Conservation (phyloP, 2,329 filamentous ascomycete genomes). For the Sphaceloma murrayae region DNA sequence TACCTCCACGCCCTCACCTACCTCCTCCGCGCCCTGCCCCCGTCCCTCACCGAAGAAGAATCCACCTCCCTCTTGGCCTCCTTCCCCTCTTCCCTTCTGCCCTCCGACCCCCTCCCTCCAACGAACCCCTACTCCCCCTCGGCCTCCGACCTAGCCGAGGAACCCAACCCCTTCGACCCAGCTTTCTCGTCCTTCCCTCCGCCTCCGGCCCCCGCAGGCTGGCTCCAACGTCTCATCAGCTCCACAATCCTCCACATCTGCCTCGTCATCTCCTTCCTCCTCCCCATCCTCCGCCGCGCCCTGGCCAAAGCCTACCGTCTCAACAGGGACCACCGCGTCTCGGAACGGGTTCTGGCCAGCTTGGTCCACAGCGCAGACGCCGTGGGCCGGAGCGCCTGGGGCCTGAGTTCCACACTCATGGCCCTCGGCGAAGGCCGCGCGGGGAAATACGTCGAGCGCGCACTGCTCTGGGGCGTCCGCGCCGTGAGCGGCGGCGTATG, state of each 20-base stretch:
- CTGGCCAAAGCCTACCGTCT: conserved; percentile 48
- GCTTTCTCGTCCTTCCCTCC: conserved; percentile 21
- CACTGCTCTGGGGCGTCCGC: conserved; percentile 52
- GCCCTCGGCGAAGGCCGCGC: conserved; percentile 56
- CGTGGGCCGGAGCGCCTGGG: conserved; percentile 44
- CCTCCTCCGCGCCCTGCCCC: conserved; percentile 53
- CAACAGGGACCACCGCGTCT: conserved; percentile 58
- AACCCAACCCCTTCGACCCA: conserved; percentile 18
- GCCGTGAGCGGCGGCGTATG: conserved; percentile 57
- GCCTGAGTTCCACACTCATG: conserved; percentile 46
- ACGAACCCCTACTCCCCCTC: conserved; percentile 5
- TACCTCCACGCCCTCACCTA: conserved; percentile 57
- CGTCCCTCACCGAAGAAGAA: conserved; percentile 48
- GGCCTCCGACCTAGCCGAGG: neutral
- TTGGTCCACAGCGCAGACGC: conserved; percentile 45
- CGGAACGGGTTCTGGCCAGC: conserved; percentile 46
- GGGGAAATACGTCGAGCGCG: conserved; percentile 48
- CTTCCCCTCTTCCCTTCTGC: conserved; percentile 34
- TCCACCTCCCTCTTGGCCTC: conserved; percentile 42
- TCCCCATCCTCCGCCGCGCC: conserved; percentile 52
- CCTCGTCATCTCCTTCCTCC: conserved; percentile 49
- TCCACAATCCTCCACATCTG: conserved; percentile 49
- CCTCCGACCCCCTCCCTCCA: conserved; percentile 16
- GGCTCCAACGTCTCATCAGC: conserved; percentile 50
- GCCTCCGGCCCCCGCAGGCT: neutral